Evolutionary conservation across 371 early-diverging fungal species (phyloP).

Genomic region (Lichtheimia hyalospora): DNA sequence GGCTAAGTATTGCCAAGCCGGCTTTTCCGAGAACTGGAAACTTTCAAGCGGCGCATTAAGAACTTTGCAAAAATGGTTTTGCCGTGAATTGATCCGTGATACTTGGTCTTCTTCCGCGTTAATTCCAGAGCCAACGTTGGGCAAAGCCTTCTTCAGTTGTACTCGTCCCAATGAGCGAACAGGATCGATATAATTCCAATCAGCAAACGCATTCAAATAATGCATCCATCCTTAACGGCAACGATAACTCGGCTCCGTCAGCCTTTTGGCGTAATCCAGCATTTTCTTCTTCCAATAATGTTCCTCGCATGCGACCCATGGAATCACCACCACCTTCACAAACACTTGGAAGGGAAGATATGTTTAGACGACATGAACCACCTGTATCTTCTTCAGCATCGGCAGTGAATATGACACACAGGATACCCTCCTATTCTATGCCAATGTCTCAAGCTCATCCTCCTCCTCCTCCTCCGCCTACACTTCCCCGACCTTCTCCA

Average conservation of each 20-base stretch:
- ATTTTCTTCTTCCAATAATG: not conserved
- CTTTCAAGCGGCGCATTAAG: no score
- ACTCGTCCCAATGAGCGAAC: not conserved
- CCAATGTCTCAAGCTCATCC: constrained; percentile 5
- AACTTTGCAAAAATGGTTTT: no score
- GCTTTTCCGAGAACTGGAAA: not conserved
- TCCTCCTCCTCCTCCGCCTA: constrained; percentile 4
- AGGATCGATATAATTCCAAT: constrained; percentile 11
- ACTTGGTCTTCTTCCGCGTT: no score
- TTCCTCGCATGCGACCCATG: constrained; percentile 6
- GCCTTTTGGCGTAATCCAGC: constrained; percentile 12
- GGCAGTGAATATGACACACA: no score
- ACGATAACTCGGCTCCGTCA: constrained; percentile 2
- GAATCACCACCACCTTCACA: not conserved
- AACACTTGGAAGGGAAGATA: constrained; percentile 1
- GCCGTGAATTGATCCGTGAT: no score
- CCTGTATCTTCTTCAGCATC: not conserved
- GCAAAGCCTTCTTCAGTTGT: no score
- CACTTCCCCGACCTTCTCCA: not conserved
- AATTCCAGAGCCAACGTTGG: no score
- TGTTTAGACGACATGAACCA: constrained; percentile 6
- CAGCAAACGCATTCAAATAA: constrained; percentile 16
- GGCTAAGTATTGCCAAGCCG: no score
- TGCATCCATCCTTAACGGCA: constrained; percentile 3
- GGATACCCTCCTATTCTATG: no score